Conservation (phyloP, 1,139 yeast genomes). For the Debaryomyces psychrophilus region DNA sequence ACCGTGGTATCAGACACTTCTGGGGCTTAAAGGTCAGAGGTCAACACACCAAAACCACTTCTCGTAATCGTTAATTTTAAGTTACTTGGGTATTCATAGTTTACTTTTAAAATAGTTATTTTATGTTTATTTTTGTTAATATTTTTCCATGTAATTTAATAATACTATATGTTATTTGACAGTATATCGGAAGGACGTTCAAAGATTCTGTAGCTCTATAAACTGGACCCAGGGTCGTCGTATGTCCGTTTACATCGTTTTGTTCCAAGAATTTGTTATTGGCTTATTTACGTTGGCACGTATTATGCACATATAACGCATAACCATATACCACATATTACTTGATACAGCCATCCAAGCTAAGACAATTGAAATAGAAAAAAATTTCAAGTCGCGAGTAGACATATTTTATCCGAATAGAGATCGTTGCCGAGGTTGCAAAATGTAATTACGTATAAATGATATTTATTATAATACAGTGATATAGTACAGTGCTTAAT, state of each 20-base stretch:
- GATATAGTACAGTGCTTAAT: conserved; percentile 1
- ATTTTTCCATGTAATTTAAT: conserved; percentile 27
- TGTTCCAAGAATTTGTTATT: no score
- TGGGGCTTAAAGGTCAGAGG: conserved; percentile 98
- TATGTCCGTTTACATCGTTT: no score
- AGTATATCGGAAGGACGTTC: background rate
- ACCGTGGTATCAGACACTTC: conserved; percentile 99
- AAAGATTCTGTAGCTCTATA: no score
- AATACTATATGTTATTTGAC: conserved; percentile 14
- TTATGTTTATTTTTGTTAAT: conserved; percentile 15
- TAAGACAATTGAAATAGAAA: background rate
- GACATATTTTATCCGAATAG: conserved; percentile 2
- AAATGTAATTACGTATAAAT: background rate
- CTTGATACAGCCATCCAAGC: background rate
- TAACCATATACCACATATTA: background rate
- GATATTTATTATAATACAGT: background rate
- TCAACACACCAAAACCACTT: conserved; percentile 99
- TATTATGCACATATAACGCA: no score
- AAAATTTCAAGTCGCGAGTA: background rate
- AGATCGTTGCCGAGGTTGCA: conserved; percentile 7
- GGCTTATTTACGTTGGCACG: no score
- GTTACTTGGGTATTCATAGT: conserved; percentile 18
- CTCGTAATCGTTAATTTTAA: conserved; percentile 72
- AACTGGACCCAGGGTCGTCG: no score
- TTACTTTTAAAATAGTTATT: conserved; percentile 10